A percentile compares a stretch with the other conserved stretches of the same genome.
phyloP scores from a whole-genome alignment of 495 filamentous ascomycete species.

The Hypoxylon rickii region DNA sequence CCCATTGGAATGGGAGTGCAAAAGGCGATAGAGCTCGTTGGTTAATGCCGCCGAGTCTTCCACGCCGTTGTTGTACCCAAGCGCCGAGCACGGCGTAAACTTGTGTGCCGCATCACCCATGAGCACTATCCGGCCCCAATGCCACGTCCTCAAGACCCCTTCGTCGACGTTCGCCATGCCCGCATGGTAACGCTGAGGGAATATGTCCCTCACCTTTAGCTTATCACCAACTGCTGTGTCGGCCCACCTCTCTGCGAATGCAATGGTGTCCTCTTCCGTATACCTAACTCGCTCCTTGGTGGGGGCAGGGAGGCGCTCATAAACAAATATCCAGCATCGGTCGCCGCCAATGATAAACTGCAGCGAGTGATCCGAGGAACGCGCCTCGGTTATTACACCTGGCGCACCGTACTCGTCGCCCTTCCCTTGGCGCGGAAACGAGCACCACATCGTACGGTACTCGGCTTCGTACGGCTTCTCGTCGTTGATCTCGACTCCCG shows the following conservation, averaged over 20 bases:
- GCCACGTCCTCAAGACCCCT: slow-evolving; percentile 49
- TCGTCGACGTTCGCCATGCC: slow-evolving; percentile 41
- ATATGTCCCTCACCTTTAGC: slow-evolving; percentile 41
- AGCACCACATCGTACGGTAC: slow-evolving; percentile 22
- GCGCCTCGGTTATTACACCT: neutral
- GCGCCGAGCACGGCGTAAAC: slow-evolving; percentile 43
- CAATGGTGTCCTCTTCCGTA: slow-evolving; percentile 38
- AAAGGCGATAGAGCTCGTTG: slow-evolving; percentile 39
- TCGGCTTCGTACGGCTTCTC: slow-evolving; percentile 23
- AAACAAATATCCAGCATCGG: slow-evolving; percentile 43
- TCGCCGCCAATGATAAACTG: slow-evolving; percentile 34
- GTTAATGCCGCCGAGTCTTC: slow-evolving; percentile 46
- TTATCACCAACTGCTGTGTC: slow-evolving; percentile 29
- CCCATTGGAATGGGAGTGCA: no score
- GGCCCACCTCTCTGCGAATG: slow-evolving; percentile 34
- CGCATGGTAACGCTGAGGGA: slow-evolving; percentile 21
- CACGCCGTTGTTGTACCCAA: slow-evolving; percentile 37
- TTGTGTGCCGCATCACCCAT: slow-evolving; percentile 60
- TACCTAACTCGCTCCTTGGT: slow-evolving; percentile 36
- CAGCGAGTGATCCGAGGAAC: slow-evolving; percentile 1
- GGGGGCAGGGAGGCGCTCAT: slow-evolving; percentile 37
- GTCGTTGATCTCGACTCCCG: slow-evolving; percentile 5
- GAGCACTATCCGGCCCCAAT: slow-evolving; percentile 50
- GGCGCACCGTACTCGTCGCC: neutral
- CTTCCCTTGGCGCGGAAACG: slow-evolving; percentile 12